phyloP scores from a whole-genome alignment of 768 basidiomycete genomes.

The Psilocybe subaeruginosa region DNA sequence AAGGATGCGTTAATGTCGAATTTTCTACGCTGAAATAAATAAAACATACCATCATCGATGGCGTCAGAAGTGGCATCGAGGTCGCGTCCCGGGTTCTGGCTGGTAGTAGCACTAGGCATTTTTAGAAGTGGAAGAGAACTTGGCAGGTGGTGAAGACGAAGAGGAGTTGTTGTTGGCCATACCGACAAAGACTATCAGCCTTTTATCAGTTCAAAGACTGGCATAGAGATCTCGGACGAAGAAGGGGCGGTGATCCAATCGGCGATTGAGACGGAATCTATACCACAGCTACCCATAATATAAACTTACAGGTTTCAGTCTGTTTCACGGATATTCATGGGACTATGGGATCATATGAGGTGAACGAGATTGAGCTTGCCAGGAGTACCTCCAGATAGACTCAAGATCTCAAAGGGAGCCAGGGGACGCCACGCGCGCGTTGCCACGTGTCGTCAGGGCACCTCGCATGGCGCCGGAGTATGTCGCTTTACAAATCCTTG shows the following conservation, averaged over 20 bases:
- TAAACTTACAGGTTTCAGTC: constrained; percentile 7
- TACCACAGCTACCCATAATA: constrained; percentile 8
- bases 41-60: constrained; percentile 45
- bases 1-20: neutral
- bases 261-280: constrained; percentile 20
- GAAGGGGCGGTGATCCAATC: constrained; percentile 20
- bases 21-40: neutral
- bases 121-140: neutral
- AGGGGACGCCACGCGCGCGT: constrained; percentile 17
- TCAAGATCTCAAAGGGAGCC: neutral
- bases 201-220: constrained; percentile 16
- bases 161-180: constrained; percentile 16
- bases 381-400: neutral
- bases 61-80: constrained; percentile 51
- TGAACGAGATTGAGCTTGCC: neutral
- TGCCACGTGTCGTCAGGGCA: constrained; percentile 27
- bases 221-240: constrained; percentile 1
- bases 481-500: constrained; percentile 2
- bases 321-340: constrained; percentile 9
- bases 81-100: constrained; percentile 28
- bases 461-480: constrained; percentile 18
- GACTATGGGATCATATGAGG: constrained; percentile 2
- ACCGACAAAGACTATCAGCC: constrained; percentile 11
- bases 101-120: constrained; percentile 30
- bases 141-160: constrained; percentile 1